Conservation (phyloP, 2,329 filamentous ascomycete species). For the Sporothrix brunneoviolacea region DNA sequence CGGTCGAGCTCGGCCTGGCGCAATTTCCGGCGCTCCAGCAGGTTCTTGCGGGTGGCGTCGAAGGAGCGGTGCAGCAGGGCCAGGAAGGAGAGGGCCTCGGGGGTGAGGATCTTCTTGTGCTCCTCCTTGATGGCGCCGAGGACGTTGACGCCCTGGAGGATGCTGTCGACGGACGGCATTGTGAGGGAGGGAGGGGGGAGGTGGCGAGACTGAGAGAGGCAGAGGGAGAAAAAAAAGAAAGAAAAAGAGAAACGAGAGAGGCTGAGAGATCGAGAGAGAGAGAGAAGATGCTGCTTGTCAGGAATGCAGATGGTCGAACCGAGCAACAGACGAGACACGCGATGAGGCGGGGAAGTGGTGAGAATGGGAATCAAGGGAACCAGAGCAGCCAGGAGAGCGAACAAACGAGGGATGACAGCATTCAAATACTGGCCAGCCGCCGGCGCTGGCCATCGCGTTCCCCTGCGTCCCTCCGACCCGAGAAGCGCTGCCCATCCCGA, state of each 20-base stretch:
- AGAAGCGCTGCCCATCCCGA: background rate
- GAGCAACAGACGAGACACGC: background rate
- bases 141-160: conserved; percentile 84
- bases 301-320: background rate
- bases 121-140: conserved; percentile 70
- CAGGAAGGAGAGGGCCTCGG: conserved; percentile 84
- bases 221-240: background rate
- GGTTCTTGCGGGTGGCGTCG: conserved; percentile 78
- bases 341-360: background rate
- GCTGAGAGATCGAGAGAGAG: background rate
- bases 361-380: background rate
- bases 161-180: conserved; percentile 66
- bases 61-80: conserved; percentile 92
- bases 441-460: conserved; percentile 5
- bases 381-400: background rate
- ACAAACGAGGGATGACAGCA: conserved; percentile 2
- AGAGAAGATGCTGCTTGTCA: background rate
- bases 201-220: background rate
- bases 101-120: conserved; percentile 85
- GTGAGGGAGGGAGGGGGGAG: conserved; percentile 17
- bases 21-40: conserved; percentile 77
- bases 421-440: conserved; percentile 10
- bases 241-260: background rate
- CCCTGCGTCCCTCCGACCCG: conserved; percentile 1
- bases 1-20: conserved; percentile 92